Conservation (phyloP, 106 monocot genomes). For the Dioscorea dumetorum region DNA sequence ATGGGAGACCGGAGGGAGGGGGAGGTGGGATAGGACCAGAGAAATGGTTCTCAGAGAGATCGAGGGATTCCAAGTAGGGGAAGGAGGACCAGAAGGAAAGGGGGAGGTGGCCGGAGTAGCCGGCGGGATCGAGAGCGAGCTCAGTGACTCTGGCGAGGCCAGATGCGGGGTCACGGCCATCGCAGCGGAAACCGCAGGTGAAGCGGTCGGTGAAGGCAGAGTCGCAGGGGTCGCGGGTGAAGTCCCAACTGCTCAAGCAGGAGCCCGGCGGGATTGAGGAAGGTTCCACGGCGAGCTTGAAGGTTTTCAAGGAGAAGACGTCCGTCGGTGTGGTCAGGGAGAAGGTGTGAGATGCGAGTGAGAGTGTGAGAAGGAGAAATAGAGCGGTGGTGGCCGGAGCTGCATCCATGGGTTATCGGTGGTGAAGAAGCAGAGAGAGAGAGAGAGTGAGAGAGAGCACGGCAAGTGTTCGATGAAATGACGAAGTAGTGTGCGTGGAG, state of each 20-base stretch:
- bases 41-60: constrained; percentile 49
- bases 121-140: constrained; percentile 54
- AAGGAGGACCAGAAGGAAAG: constrained; percentile 40
- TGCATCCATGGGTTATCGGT: too few relatives aligned
- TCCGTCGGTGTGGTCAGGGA: neutral
- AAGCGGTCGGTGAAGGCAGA: constrained; percentile 36
- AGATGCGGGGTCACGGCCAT: constrained; percentile 13
- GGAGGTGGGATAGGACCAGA: constrained; percentile 34
- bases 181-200: constrained; percentile 80
- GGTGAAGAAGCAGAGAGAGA: too few relatives aligned
- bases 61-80: constrained; percentile 41
- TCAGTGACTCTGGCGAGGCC: constrained; percentile 48
- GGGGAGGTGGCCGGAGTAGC: constrained; percentile 44
- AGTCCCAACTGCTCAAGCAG: constrained; percentile 74
- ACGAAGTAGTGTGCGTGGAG: too few relatives aligned
- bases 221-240: constrained; percentile 66
- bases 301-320: constrained; percentile 24
- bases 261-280: constrained; percentile 38
- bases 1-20: constrained; percentile 4
- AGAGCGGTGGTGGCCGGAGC: neutral
- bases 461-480: too few relatives aligned
- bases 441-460: too few relatives aligned
- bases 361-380: neutral
- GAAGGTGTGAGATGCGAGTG: neutral
- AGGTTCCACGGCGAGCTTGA: constrained; percentile 24